phyloP scores from a whole-genome alignment of 257 asterid species.

The Primulina eburnea region DNA sequence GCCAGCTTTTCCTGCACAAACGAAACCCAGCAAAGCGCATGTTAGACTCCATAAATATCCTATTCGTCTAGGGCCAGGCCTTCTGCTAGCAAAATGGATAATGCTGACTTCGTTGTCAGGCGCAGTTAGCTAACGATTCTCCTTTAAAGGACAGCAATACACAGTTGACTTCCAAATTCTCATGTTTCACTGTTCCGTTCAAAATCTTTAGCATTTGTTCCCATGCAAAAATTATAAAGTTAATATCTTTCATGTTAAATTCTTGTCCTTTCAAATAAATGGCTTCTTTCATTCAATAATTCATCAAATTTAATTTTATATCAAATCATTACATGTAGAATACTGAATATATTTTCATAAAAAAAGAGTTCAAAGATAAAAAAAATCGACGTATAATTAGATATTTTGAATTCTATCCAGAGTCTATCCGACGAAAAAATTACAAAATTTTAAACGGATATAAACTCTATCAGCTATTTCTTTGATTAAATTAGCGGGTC shows the following conservation, averaged over 20 bases:
- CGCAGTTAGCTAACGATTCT: constrained; percentile 28
- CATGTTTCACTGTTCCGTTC: not conserved
- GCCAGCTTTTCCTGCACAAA: constrained; percentile 65
- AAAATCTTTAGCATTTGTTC: too few species aligned
- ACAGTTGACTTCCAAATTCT: constrained; percentile 48
- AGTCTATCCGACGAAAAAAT: too few species aligned
- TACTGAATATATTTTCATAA: not conserved
- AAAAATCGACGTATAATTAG: too few species aligned
- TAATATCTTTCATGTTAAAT: not conserved
- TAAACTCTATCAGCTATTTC: too few species aligned
- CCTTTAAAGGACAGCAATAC: constrained; percentile 18
- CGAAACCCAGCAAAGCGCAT: constrained; percentile 13
- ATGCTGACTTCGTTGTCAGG: constrained; percentile 23
- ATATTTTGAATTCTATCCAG: too few species aligned
- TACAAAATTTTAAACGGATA: too few species aligned
- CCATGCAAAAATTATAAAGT: too few species aligned
- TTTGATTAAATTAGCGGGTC: too few species aligned
- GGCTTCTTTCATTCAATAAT: too few species aligned
- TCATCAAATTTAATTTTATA: too few species aligned
- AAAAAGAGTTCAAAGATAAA: too few species aligned
- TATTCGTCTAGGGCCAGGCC: constrained; percentile 22
- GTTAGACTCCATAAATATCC: constrained; percentile 24
- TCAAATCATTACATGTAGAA: too few species aligned
- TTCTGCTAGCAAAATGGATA: constrained; percentile 40
- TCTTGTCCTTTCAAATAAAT: not conserved